A percentile compares a stretch with the other conserved stretches of the same genome.
These are phyloP conservation scores for Fusarium virguliforme DNA, from an alignment of 2,329 filamentous ascomycete genomes.

Conservation along the genomic window DNA sequence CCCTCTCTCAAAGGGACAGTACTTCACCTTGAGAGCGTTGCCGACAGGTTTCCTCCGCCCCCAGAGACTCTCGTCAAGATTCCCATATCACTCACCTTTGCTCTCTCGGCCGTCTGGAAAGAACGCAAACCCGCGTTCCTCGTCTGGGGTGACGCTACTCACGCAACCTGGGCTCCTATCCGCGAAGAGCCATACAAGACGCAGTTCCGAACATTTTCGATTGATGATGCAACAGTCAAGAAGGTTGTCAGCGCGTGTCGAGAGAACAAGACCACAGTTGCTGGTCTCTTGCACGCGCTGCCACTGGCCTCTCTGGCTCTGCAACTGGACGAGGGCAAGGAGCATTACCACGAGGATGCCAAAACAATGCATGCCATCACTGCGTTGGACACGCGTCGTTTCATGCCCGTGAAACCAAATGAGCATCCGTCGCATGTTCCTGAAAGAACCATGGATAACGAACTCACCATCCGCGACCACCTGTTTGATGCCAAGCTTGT, in stretches of 20 bases:
- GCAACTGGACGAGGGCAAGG: slow-evolving; percentile 28
- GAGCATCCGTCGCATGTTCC: slow-evolving; percentile 39
- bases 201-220: slow-evolving; percentile 37
- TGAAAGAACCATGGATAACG: slow-evolving; percentile 40
- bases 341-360: slow-evolving; percentile 25
- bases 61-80: slow-evolving; percentile 47
- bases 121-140: slow-evolving; percentile 38
- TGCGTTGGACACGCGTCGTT: slow-evolving; percentile 40
- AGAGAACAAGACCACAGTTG: slow-evolving; percentile 51
- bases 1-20: slow-evolving; percentile 13
- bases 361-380: slow-evolving; percentile 42
- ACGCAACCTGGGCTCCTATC: slow-evolving; percentile 50
- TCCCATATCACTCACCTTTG: slow-evolving; percentile 38
- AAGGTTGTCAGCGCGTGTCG: slow-evolving; percentile 47
- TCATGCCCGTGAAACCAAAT: slow-evolving; percentile 30
- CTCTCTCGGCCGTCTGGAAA: slow-evolving; percentile 40
- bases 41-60: slow-evolving; percentile 44
- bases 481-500: slow-evolving; percentile 24
- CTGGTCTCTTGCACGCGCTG: slow-evolving; percentile 51
- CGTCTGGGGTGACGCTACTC: slow-evolving; percentile 22
- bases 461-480: slow-evolving; percentile 40
- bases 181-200: slow-evolving; percentile 39
- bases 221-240: slow-evolving; percentile 37
- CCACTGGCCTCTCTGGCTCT: slow-evolving; percentile 44
- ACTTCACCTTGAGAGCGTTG: slow-evolving; percentile 26